Conservation (phyloP, 176 grass and related monocot genomes). For the Eremochloa ophiuroides region DNA sequence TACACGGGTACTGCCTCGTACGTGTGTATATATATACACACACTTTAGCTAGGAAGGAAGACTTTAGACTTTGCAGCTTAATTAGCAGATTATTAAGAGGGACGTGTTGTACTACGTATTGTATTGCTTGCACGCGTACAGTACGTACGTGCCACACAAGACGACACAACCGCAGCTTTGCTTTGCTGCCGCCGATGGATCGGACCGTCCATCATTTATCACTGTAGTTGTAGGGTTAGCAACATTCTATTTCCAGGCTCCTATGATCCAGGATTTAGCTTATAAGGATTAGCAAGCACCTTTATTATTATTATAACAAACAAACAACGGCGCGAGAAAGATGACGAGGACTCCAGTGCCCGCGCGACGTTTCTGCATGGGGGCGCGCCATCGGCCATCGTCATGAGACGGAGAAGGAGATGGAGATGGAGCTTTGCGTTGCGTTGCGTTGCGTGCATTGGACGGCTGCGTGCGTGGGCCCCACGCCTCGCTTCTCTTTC, state of each 20-base stretch:
- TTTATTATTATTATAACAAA: too few species aligned
- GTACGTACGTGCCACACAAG: too few species aligned
- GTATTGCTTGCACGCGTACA: background rate
- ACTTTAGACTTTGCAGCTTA: too few species aligned
- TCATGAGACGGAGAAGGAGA: too few species aligned
- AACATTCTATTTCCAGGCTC: too few species aligned
- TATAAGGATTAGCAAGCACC: too few species aligned
- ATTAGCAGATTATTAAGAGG: background rate
- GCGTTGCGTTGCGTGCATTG: constrained; percentile 24
- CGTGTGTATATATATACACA: too few species aligned
- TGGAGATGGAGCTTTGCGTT: background rate
- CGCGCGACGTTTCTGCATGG: background rate
- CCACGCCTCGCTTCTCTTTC: background rate
- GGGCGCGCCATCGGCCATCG: too few species aligned
- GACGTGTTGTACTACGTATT: background rate
- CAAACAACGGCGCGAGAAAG: background rate
- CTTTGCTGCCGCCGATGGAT: background rate
- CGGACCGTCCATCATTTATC: background rate
- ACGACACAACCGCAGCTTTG: background rate
- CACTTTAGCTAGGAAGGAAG: too few species aligned
- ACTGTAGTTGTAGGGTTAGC: too few species aligned
- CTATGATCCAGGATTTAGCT: too few species aligned
- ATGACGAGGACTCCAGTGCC: background rate
- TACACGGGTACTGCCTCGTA: too few species aligned
- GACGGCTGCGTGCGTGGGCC: constrained; percentile 2